Evolutionary conservation across 2,329 filamentous ascomycete genomes (phyloP).

Genomic region (Xylariomycetidae sp.): DNA sequence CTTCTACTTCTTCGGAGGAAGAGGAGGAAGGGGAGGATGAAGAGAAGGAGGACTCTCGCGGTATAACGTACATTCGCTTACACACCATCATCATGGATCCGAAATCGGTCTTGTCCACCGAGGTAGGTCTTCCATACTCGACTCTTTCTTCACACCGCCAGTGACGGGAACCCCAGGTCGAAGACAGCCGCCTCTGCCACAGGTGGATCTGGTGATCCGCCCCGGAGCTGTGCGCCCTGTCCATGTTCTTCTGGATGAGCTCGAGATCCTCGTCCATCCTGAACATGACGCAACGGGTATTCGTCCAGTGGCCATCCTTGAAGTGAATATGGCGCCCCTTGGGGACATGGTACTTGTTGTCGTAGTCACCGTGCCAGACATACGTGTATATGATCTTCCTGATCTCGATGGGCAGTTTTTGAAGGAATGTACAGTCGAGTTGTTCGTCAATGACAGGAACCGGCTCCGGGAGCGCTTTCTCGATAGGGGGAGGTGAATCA

Average conservation of each 20-base stretch:
- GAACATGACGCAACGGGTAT: constrained; percentile 22
- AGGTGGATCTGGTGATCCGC: constrained; percentile 15
- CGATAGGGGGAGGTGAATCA: neutral
- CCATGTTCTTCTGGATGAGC: constrained; percentile 25
- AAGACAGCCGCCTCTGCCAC: constrained; percentile 24
- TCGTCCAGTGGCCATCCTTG: constrained; percentile 22
- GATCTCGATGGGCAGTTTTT: constrained; percentile 28
- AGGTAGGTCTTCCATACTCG: constrained; percentile 14
- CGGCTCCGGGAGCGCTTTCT: too few species aligned
- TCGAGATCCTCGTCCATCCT: constrained; percentile 20
- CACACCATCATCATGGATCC: constrained; percentile 24
- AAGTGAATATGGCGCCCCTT: constrained; percentile 24
- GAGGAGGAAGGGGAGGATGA: neutral
- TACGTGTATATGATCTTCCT: constrained; percentile 27
- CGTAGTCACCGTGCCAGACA: constrained; percentile 19
- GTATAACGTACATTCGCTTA: constrained; percentile 28
- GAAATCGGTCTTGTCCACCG: constrained; percentile 21
- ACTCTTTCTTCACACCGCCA: constrained; percentile 28
- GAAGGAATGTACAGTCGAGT: constrained; percentile 24
- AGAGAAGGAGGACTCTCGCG: too few species aligned
- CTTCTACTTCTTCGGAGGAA: neutral
- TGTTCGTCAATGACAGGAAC: constrained; percentile 14
- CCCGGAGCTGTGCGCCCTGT: constrained; percentile 12
- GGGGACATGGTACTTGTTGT: constrained; percentile 21
- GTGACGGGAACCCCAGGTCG: constrained; percentile 27